phyloP scores from a whole-genome alignment of 2,329 filamentous ascomycete species.

The Sordariomycetes sp. region DNA sequence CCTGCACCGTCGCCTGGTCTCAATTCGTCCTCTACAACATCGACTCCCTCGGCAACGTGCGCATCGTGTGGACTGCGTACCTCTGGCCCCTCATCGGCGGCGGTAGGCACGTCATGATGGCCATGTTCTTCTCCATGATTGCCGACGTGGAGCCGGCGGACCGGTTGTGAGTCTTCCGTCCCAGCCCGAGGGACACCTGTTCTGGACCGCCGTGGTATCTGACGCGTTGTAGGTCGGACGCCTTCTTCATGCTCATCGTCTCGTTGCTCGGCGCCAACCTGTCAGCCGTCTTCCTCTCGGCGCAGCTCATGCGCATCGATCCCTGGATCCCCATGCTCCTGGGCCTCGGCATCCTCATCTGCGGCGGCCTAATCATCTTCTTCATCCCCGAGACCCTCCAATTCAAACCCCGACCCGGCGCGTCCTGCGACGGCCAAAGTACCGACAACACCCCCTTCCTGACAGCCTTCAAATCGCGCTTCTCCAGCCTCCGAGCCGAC shows the following conservation, averaged over 20 bases:
- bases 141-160: slow-evolving; percentile 5
- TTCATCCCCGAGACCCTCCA: slow-evolving; percentile 3
- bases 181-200: too few species aligned
- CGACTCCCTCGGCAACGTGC: background rate
- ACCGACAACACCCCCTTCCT: background rate
- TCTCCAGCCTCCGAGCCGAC: background rate
- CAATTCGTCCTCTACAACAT: slow-evolving; percentile 2
- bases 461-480: background rate
- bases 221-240: background rate
- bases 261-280: background rate
- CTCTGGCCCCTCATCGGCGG: slow-evolving; percentile 6
- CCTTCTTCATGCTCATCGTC: slow-evolving; percentile 4
- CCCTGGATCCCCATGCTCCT: background rate
- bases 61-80: slow-evolving; percentile 5
- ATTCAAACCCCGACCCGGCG: background rate
- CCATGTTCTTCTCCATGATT: slow-evolving; percentile 7
- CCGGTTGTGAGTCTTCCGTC: slow-evolving; percentile 5
- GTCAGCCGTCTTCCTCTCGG: background rate
- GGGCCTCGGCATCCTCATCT: background rate
- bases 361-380: background rate
- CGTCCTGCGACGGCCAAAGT: background rate
- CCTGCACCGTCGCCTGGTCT: slow-evolving; percentile 3
- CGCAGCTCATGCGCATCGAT: slow-evolving; percentile 4
- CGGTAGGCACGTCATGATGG: slow-evolving; percentile 5
- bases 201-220: too few species aligned